Base-by-base conservation (phyloP, 345 rosid species). In the Sonneratia alba region DNA sequence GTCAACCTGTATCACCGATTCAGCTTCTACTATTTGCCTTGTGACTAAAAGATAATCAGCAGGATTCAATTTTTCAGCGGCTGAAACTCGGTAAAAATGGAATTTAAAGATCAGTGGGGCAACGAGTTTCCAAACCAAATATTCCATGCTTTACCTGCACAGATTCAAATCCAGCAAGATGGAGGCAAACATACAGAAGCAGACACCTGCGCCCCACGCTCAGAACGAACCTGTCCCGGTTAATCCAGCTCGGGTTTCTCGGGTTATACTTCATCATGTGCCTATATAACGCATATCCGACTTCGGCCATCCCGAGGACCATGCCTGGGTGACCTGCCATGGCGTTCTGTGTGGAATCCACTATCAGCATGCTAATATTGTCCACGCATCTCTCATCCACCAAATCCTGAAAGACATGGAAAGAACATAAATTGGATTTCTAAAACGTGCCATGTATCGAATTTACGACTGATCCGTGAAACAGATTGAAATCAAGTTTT, bases 271-370 rank as follows among this genome's bases (percentile, higher is more conserved):
- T 80, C 80, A 78, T 78, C 6, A 62, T 77, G 63, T 80, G 78
- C 27, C 78, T 73, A 43, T 78, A 83, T 11, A 83, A 40, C 27
- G 72, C 2, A 73, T 72, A 72, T 37, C 77, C 77, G 21, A 80
- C 71, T 55, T 69, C 79, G 34, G 88, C 91, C 76, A 84, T 78
- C 4, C 91, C 89, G 76, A 87, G 77, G 3, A 88, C 86, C 74
- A 87, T 75, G 0, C 91, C 88, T 16, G 89, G 91, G 71, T 85
- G 91, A 16, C 89, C 91, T 4, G 87, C 81, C 4, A 85, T 83
- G 7, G 88, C 91, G 66, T 80, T 85, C 80, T 87, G 84, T 36
- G 85, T 87, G 8, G 88, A 83, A 72, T 87, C 91, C 18, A 85
- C 83, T 0, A 84, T 81, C 74, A 87, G 72, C 76, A 85, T 81